These are phyloP conservation scores for Tolypocladium nubicola DNA, from an alignment of 2,329 filamentous ascomycete species.

Conservation along the genomic window DNA sequence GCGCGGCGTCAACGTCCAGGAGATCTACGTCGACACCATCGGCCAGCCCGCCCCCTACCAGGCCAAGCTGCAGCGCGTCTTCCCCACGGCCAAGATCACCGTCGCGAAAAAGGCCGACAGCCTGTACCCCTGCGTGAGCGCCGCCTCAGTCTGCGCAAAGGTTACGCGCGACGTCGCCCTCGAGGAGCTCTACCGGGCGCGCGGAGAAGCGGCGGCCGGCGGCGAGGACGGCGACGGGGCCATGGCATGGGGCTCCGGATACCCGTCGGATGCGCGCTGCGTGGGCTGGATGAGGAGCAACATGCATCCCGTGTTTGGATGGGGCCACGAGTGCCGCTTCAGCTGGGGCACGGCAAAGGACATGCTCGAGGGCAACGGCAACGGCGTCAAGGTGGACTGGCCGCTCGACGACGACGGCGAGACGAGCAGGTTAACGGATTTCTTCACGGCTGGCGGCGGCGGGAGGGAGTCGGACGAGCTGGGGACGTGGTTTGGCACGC, in stretches of 20 bases:
- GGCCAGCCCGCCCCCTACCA: slow-evolving; percentile 78
- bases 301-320: slow-evolving; percentile 91
- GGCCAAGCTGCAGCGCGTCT: slow-evolving; percentile 69
- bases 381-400: slow-evolving; percentile 71
- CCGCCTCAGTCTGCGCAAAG: slow-evolving; percentile 90
- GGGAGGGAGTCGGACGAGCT: slow-evolving; percentile 52
- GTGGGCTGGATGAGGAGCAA: slow-evolving; percentile 71
- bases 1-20: slow-evolving; percentile 68
- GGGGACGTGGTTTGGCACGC: slow-evolving; percentile 70
- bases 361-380: slow-evolving; percentile 68
- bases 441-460: slow-evolving; percentile 41
- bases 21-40: slow-evolving; percentile 94
- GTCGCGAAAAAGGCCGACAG: slow-evolving; percentile 90
- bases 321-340: slow-evolving; percentile 86
- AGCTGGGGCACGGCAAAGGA: slow-evolving; percentile 96
- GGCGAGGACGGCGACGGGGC: slow-evolving; percentile 27
- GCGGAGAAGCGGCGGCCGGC: slow-evolving; percentile 14
- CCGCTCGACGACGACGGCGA: slow-evolving; percentile 62
- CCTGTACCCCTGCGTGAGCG: slow-evolving; percentile 84
- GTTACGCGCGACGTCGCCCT: slow-evolving; percentile 87
- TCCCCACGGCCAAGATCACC: slow-evolving; percentile 65
- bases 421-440: slow-evolving; percentile 63
- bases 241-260: slow-evolving; percentile 77
- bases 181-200: slow-evolving; percentile 59
- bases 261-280: slow-evolving; percentile 79